Percentiles rank a stretch among this genome's conserved stretches.
phyloP scores from a whole-genome alignment of 2,329 filamentous ascomycete species.

The Exutisphaerella laricina region DNA sequence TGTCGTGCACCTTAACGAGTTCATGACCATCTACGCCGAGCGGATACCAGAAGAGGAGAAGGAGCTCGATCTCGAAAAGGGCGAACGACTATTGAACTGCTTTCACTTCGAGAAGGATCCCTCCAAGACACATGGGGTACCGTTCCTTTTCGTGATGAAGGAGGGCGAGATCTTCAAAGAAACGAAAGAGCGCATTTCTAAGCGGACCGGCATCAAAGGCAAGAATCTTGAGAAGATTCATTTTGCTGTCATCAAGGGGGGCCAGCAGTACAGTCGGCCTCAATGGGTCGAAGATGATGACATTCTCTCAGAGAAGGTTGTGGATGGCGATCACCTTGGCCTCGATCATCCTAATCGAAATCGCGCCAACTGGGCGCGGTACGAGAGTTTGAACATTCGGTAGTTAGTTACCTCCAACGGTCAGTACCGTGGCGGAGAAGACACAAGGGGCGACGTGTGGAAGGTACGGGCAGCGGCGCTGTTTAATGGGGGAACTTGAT shows the following conservation, averaged over 20 bases:
- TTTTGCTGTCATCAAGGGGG: conserved; percentile 71
- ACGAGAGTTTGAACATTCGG: conserved; percentile 61
- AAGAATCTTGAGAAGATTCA: conserved; percentile 99
- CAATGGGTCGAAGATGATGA: conserved; percentile 74
- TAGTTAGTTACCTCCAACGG: conserved; percentile 25
- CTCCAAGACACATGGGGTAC: conserved; percentile 75
- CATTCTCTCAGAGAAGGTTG: conserved; percentile 41
- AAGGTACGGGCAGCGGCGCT: too few relatives aligned
- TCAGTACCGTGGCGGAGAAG: neutral
- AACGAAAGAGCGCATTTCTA: conserved; percentile 90
- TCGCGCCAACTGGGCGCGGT: conserved; percentile 53
- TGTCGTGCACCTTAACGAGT: conserved; percentile 82
- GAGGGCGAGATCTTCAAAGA: conserved; percentile 84
- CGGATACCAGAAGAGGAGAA: conserved; percentile 65
- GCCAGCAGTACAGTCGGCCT: conserved; percentile 64
- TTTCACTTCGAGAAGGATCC: conserved; percentile 94
- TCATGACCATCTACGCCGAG: conserved; percentile 74
- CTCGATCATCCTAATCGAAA: conserved; percentile 60
- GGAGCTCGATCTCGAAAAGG: conserved; percentile 22
- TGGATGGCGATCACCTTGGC: conserved; percentile 42
- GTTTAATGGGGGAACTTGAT: too few relatives aligned
- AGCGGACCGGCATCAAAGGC: conserved; percentile 88
- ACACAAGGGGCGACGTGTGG: too few relatives aligned
- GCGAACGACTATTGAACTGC: conserved; percentile 65
- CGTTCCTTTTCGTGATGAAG: conserved; percentile 83